These are phyloP conservation scores for Juncus inflexus DNA, from an alignment of 176 grass and related monocot genomes.

Conservation along the genomic window DNA sequence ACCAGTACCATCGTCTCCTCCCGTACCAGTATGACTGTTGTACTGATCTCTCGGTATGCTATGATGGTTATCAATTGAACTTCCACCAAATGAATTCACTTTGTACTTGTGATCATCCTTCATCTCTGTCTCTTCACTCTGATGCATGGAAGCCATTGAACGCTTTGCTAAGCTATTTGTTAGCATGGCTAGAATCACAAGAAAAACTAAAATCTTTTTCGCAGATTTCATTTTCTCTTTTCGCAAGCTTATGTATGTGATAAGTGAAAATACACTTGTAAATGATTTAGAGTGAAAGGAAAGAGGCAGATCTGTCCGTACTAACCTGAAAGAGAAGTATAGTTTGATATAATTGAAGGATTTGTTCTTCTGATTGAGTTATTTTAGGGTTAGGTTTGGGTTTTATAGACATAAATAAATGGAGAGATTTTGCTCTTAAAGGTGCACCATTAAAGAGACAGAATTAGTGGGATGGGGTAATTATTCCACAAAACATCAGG, in stretches of 20 bases:
- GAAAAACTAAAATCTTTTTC: conserved; percentile 24
- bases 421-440: conserved; percentile 2
- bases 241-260: background rate
- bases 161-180: conserved; percentile 9
- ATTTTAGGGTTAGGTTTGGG: background rate
- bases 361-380: conserved; percentile 19
- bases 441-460: conserved; percentile 28
- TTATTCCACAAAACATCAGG: conserved; percentile 12
- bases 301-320: background rate
- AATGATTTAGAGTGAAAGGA: conserved; percentile 7
- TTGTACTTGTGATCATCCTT: background rate
- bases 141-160: conserved; percentile 32
- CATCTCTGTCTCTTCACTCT: conserved; percentile 22
- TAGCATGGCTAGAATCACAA: conserved; percentile 24
- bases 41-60: conserved; percentile 37
- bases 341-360: background rate
- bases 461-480: conserved; percentile 35
- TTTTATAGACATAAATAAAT: conserved; percentile 33
- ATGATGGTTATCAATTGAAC: conserved; percentile 35
- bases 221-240: conserved; percentile 13
- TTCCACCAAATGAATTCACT: conserved; percentile 15
- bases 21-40: conserved; percentile 15
- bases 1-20: conserved; percentile 8
- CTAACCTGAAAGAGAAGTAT: conserved; percentile 9
- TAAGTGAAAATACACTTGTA: background rate